These are phyloP conservation scores for Cystobasidium ongulense DNA, from an alignment of 768 basidiomycete species.

Conservation along the genomic window DNA sequence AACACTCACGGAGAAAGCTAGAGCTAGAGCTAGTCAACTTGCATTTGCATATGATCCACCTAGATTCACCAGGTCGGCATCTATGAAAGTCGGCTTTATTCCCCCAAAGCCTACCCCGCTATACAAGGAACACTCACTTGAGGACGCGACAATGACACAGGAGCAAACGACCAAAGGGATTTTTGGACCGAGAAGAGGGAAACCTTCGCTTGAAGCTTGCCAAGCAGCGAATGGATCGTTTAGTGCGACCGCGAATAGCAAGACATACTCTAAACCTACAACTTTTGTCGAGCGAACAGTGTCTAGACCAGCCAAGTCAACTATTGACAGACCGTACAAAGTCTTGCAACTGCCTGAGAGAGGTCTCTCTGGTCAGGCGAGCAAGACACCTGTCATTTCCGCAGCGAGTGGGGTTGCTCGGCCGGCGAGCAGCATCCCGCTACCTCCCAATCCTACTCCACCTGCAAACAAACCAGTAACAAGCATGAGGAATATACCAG, in stretches of 20 bases:
- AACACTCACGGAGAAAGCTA: conserved; percentile 2
- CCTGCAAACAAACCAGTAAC: background rate
- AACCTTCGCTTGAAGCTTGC: background rate
- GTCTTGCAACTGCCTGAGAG: background rate
- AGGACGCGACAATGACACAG: background rate
- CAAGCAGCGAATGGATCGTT: background rate
- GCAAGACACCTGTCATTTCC: too few species aligned
- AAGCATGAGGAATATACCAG: conserved; percentile 2
- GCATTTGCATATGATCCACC: conserved; percentile 13
- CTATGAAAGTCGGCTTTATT: background rate
- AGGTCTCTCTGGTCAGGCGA: background rate
- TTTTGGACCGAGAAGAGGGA: background rate
- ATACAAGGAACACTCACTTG: background rate
- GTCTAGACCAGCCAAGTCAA: background rate
- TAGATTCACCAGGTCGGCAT: background rate
- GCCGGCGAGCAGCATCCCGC: too few species aligned
- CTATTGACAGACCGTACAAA: conserved; percentile 1
- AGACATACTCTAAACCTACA: background rate
- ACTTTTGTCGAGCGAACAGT: conserved; percentile 2
- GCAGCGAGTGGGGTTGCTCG: too few species aligned
- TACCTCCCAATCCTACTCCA: background rate
- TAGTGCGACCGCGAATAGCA: background rate
- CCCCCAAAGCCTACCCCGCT: background rate
- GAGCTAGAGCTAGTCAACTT: background rate
- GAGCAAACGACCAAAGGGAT: background rate